Percentiles rank a stretch among this genome's conserved stretches.
Conservation (phyloP, 2,329 filamentous ascomycete species). For the Diplodia mutila region DNA sequence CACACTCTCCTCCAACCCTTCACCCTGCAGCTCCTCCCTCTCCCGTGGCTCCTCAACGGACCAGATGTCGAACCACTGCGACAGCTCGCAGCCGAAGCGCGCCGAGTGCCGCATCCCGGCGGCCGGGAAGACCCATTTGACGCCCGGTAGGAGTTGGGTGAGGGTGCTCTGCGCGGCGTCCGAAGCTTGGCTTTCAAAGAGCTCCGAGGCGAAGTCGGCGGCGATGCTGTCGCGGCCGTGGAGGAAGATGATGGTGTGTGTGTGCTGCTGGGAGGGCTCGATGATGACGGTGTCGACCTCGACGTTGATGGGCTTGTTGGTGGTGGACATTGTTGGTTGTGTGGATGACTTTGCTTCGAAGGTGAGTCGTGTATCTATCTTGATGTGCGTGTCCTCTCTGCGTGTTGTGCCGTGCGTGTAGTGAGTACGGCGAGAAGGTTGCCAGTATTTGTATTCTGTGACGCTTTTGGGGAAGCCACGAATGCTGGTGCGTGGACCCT, state of each 20-base stretch:
- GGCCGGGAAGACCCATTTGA: constrained; percentile 45
- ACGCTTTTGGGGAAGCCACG: too few relatives aligned
- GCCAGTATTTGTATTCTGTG: too few relatives aligned
- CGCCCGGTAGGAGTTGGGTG: constrained; percentile 37
- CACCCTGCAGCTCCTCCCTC: constrained; percentile 30
- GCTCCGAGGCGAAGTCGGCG: constrained; percentile 44
- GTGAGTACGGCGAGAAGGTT: too few relatives aligned
- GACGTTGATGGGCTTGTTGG: too few relatives aligned
- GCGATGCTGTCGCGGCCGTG: constrained; percentile 49
- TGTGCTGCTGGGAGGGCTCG: constrained; percentile 35
- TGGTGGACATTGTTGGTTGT: not conserved
- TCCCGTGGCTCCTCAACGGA: constrained; percentile 36
- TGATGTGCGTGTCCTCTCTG: too few relatives aligned
- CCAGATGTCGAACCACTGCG: constrained; percentile 48
- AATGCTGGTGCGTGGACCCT: too few relatives aligned
- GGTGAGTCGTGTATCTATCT: too few relatives aligned
- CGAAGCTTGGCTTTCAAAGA: constrained; percentile 44
- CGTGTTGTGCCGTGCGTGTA: too few relatives aligned
- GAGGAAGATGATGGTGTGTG: constrained; percentile 52
- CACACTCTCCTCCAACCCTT: constrained; percentile 32
- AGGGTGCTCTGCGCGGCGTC: constrained; percentile 33
- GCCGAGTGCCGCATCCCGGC: constrained; percentile 31
- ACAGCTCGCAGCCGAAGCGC: constrained; percentile 34
- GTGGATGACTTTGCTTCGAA: not conserved
- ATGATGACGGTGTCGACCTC: not conserved